phyloP scores from a whole-genome alignment of 805 yeast species.

The Candida caryicola region DNA sequence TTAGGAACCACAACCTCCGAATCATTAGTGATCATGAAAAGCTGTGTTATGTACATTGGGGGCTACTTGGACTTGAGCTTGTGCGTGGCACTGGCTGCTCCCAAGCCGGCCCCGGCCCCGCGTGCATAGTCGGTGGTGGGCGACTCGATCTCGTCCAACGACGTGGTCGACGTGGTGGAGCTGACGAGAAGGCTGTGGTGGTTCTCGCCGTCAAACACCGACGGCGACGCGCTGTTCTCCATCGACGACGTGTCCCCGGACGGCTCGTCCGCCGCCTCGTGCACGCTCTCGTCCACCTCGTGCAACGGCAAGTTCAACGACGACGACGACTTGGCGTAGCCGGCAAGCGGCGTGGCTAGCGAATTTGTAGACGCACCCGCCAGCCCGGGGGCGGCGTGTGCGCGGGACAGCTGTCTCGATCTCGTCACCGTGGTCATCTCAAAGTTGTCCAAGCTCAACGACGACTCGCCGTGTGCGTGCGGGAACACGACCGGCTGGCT shows the following conservation, averaged over 20 bases:
- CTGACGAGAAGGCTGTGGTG: conserved; percentile 25
- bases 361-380: neutral
- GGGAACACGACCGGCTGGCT: conserved; percentile 2
- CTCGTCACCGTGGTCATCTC: conserved; percentile 25
- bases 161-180: conserved; percentile 33
- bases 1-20: neutral
- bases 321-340: conserved; percentile 14
- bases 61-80: neutral
- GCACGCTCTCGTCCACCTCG: neutral
- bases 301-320: conserved; percentile 4
- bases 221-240: conserved; percentile 37
- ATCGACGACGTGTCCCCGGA: conserved; percentile 23
- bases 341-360: conserved; percentile 10
- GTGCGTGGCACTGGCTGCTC: too few relatives aligned
- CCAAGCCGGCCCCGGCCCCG: too few relatives aligned
- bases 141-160: conserved; percentile 29
- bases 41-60: neutral
- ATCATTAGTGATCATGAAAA: neutral
- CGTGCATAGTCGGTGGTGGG: neutral
- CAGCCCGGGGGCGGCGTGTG: conserved; percentile 11
- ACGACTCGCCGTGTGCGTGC: conserved; percentile 10
- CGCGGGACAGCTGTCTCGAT: conserved; percentile 29
- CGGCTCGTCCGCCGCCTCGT: conserved; percentile 4
- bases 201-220: conserved; percentile 33
- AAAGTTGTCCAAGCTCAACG: conserved; percentile 10